phyloP scores from a whole-genome alignment of 176 grass and related monocot species.

The Tillandsia leiboldiana region DNA sequence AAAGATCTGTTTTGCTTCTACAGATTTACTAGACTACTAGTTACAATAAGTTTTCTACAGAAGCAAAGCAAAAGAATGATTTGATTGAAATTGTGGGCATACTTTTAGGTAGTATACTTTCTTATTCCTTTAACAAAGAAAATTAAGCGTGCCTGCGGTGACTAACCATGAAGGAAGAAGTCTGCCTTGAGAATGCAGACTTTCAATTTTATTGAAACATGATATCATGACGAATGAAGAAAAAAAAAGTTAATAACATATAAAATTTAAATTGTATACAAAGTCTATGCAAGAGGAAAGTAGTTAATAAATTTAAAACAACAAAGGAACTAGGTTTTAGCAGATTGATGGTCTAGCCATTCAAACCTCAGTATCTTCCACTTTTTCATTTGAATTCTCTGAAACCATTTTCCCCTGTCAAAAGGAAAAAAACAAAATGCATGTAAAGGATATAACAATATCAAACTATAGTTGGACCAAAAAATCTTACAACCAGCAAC shows the following conservation, averaged over 20 bases:
- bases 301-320: not conserved
- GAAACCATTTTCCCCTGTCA: conserved; percentile 29
- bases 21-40: not conserved
- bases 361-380: conserved; percentile 46
- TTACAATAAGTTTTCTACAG: not conserved
- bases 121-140: too few species aligned
- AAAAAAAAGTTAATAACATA: too few species aligned
- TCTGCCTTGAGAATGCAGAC: too few species aligned
- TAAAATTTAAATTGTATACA: too few species aligned
- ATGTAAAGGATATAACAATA: not conserved
- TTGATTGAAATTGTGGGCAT: not conserved
- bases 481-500: not conserved
- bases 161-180: too few species aligned
- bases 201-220: too few species aligned
- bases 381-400: conserved; percentile 26
- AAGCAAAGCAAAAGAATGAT: not conserved
- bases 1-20: too few species aligned
- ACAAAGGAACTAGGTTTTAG: not conserved
- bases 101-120: too few species aligned
- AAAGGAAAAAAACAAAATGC: conserved; percentile 10
- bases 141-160: too few species aligned
- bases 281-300: too few species aligned
- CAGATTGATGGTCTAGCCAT: not conserved
- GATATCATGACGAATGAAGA: too few species aligned
- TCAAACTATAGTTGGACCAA: not conserved